Percentiles rank a stretch among this genome's conserved stretches.
Conservation (phyloP, 257 asterid genomes). For the Rhazya stricta region DNA sequence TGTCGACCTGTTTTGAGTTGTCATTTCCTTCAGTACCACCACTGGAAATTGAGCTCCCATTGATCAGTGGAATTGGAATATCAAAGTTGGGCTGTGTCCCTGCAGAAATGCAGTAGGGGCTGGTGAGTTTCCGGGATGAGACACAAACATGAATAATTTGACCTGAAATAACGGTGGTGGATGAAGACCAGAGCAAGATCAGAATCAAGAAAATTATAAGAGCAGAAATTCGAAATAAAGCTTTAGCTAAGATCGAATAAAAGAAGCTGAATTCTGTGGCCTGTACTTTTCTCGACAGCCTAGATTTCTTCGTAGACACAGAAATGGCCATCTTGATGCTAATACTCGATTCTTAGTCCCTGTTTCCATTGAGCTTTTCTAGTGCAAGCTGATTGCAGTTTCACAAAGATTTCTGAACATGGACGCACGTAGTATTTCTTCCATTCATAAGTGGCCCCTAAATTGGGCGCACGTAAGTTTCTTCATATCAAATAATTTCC, state of each 20-base stretch:
- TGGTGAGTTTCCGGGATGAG: conserved; percentile 53
- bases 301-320: conserved; percentile 40
- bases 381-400: background rate
- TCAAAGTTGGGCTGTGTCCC: conserved; percentile 47
- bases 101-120: conserved; percentile 58
- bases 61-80: conserved; percentile 27
- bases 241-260: conserved; percentile 28
- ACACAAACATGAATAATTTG: conserved; percentile 49
- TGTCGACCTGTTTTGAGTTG: conserved; percentile 2
- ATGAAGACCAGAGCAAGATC: conserved; percentile 54
- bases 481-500: background rate
- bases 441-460: background rate
- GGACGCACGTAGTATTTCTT: conserved; percentile 25
- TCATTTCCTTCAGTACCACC: background rate
- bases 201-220: conserved; percentile 35
- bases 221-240: conserved; percentile 32
- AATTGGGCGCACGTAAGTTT: conserved; percentile 10
- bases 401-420: conserved; percentile 11
- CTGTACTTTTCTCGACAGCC: conserved; percentile 24
- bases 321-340: conserved; percentile 31
- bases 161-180: conserved; percentile 49
- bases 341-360: background rate
- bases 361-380: conserved; percentile 17
- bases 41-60: conserved; percentile 19
- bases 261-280: conserved; percentile 21